phyloP scores from a whole-genome alignment of 2,329 filamentous ascomycete genomes.

The Venturia oleaginea region DNA sequence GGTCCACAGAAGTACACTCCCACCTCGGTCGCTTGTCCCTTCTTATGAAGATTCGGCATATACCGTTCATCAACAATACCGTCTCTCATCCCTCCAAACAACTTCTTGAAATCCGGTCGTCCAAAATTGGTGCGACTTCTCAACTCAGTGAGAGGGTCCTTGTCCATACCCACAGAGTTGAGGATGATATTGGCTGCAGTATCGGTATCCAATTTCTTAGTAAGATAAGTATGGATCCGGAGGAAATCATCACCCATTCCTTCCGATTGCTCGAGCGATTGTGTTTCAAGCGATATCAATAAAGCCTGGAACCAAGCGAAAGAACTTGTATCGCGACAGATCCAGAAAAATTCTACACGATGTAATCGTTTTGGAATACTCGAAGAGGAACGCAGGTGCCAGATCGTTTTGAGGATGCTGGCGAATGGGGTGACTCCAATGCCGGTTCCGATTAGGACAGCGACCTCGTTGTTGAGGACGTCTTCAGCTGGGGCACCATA shows the following conservation, averaged over 20 bases:
- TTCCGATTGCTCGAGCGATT: slow-evolving; percentile 51
- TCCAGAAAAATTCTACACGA: slow-evolving; percentile 98
- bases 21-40: slow-evolving; percentile 58
- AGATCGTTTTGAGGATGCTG: slow-evolving; percentile 90
- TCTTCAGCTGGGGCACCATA: slow-evolving; percentile 97
- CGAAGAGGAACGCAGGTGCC: slow-evolving; percentile 86
- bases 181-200: slow-evolving; percentile 94
- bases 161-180: slow-evolving; percentile 79
- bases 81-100: slow-evolving; percentile 78
- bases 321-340: slow-evolving; percentile 88
- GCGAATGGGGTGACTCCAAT: slow-evolving; percentile 86
- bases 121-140: slow-evolving; percentile 89
- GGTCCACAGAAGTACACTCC: slow-evolving; percentile 98
- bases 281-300: slow-evolving; percentile 79
- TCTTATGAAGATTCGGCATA: slow-evolving; percentile 60
- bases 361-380: slow-evolving; percentile 66
- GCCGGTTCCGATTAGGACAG: slow-evolving; percentile 75
- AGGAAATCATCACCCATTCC: slow-evolving; percentile 70
- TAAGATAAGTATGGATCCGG: slow-evolving; percentile 96
- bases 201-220: slow-evolving; percentile 83
- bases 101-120: slow-evolving; percentile 73
- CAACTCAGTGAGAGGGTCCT: slow-evolving; percentile 88
- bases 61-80: slow-evolving; percentile 82
- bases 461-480: slow-evolving; percentile 88
- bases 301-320: slow-evolving; percentile 99